These are phyloP conservation scores for Amanita subjunquillea DNA, from an alignment of 768 basidiomycete genomes.

Conservation along the genomic window DNA sequence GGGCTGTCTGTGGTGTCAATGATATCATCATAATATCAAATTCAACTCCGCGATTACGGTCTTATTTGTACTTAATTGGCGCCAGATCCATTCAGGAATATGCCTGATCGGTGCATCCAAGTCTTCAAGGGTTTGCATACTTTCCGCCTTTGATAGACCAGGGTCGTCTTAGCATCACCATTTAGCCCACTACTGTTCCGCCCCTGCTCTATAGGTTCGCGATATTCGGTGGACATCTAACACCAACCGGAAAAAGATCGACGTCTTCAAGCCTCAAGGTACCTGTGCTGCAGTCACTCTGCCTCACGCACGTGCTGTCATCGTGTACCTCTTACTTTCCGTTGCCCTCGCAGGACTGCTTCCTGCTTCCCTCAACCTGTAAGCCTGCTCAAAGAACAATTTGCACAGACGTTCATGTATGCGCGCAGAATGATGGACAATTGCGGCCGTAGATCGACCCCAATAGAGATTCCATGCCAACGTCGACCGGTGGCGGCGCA, in stretches of 20 bases:
- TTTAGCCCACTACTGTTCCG: not conserved
- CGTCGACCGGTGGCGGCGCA: conserved; percentile 16
- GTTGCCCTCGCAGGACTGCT: not conserved
- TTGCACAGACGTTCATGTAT: conserved; percentile 7
- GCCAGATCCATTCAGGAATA: not conserved
- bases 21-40: not conserved
- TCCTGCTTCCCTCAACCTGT: not conserved
- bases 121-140: not conserved
- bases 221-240: not conserved
- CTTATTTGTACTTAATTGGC: not conserved
- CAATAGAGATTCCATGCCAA: conserved; percentile 35
- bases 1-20: not conserved
- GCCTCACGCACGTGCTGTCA: not conserved
- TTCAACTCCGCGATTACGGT: not conserved
- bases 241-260: not conserved
- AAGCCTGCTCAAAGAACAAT: conserved; percentile 1
- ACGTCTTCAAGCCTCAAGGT: not conserved
- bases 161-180: not conserved
- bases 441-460: conserved; percentile 21
- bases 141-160: conserved; percentile 5
- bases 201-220: not conserved
- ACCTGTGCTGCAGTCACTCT: not conserved
- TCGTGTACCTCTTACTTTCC: not conserved
- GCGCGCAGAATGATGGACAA: conserved; percentile 4
- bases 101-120: not conserved